A percentile compares a stretch with the other conserved stretches of the same genome.
Evolutionary conservation across 176 grass and related monocot species (phyloP).

Genomic region (Tuctoria greenei): DNA sequence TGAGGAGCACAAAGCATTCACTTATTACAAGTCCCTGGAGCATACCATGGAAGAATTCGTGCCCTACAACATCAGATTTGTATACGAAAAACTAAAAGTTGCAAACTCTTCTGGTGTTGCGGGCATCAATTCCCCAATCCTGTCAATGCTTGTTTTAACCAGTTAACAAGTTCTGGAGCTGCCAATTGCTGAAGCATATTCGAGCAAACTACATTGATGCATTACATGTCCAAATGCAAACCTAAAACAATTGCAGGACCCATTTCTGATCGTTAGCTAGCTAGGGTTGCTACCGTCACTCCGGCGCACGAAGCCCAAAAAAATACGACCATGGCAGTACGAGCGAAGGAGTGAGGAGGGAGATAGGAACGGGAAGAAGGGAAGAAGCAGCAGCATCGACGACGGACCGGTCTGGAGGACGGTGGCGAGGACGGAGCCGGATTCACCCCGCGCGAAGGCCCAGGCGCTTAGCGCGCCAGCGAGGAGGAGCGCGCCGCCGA

Average conservation of each 20-base stretch:
- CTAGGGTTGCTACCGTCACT: neutral
- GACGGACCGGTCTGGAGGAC: slow-evolving; percentile 65
- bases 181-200: neutral
- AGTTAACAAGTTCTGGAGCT: neutral
- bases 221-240: neutral
- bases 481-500: slow-evolving; percentile 64
- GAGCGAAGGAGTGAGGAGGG: neutral
- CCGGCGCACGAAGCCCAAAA: neutral
- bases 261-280: neutral
- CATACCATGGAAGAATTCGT: too few species aligned
- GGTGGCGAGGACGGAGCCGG: slow-evolving; percentile 52
- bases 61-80: neutral
- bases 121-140: neutral
- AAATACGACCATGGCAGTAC: neutral
- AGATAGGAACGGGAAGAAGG: neutral
- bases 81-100: neutral
- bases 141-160: neutral
- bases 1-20: neutral
- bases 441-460: slow-evolving; percentile 46
- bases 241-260: neutral
- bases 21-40: neutral
- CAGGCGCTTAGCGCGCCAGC: slow-evolving; percentile 67
- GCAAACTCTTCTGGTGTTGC: neutral
- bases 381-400: neutral
- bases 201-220: neutral